phyloP scores from a whole-genome alignment of 2,329 filamentous ascomycete species.

The Dryadomyces quercus-mongolicae region DNA sequence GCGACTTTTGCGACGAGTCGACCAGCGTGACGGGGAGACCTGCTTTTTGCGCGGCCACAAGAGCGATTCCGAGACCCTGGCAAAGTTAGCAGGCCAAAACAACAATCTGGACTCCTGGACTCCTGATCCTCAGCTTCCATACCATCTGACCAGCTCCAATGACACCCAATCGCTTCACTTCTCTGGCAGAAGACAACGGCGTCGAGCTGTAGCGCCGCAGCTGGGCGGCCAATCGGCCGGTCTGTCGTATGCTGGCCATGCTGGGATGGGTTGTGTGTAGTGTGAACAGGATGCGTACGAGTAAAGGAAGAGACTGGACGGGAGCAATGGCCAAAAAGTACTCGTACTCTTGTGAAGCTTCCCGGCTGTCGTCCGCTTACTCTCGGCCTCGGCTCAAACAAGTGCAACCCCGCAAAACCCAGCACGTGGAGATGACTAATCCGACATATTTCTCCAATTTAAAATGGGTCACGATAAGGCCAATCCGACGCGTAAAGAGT shows the following conservation, averaged over 20 bases:
- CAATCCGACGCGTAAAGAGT: background rate
- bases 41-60: constrained; percentile 81
- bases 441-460: background rate
- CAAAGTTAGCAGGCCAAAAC: background rate
- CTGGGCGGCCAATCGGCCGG: constrained; percentile 24
- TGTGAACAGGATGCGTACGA: background rate
- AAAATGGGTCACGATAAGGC: background rate
- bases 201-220: constrained; percentile 58
- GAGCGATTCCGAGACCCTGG: constrained; percentile 87
- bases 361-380: background rate
- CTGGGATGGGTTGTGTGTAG: constrained; percentile 2
- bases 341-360: background rate
- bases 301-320: too few species aligned
- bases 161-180: constrained; percentile 81
- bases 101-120: too few species aligned
- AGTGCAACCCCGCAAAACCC: background rate
- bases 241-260: constrained; percentile 3
- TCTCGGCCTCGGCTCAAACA: constrained; percentile 1
- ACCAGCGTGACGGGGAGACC: constrained; percentile 75
- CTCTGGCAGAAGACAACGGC: constrained; percentile 39
- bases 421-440: background rate
- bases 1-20: constrained; percentile 69
- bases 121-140: too few species aligned
- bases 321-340: too few species aligned
- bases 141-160: constrained; percentile 96